phyloP scores from a whole-genome alignment of 176 grass and related monocot genomes.

The Triticum aestivum region IWGSC_CS_RefSeq_v2.1 NC_057801.1:546358796-546359295 shows the following conservation, averaged over 20 bases:
- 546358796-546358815: background rate
- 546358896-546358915: background rate
- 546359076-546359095: no score
- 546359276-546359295: no score
- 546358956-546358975: background rate
- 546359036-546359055: background rate
- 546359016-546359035: background rate
- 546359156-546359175: no score
- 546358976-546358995: background rate
- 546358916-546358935: background rate
- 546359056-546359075: background rate
- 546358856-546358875: background rate
- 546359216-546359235: no score
- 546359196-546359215: no score
- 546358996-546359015: background rate
- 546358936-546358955: background rate
- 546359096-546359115: no score
- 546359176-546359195: no score
- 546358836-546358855: background rate
- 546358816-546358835: background rate
- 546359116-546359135: no score
- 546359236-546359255: no score
- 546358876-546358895: background rate
- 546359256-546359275: no score
- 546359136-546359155: no score